Conservation (phyloP, 495 filamentous ascomycete genomes). For the Daldinia caldariorum region DNA sequence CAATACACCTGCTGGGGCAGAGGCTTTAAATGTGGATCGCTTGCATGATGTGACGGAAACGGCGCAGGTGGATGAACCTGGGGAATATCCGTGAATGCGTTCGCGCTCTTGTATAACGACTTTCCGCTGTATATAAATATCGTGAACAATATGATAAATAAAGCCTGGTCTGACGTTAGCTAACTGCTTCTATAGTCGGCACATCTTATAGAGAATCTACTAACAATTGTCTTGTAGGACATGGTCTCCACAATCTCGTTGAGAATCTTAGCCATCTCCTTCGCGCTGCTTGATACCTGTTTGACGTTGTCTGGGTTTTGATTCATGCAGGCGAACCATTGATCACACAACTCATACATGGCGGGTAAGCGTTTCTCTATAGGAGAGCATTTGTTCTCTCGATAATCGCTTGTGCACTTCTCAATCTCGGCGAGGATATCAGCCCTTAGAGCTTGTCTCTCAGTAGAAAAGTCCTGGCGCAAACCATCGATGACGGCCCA, state of each 20-base stretch:
- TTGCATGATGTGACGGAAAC: slow-evolving; percentile 49
- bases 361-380: slow-evolving; percentile 70
- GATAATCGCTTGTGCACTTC: slow-evolving; percentile 72
- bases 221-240: slow-evolving; percentile 67
- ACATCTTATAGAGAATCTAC: slow-evolving; percentile 69
- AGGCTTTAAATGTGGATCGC: slow-evolving; percentile 42
- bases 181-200: slow-evolving; percentile 77
- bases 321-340: slow-evolving; percentile 90
- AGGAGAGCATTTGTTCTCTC: slow-evolving; percentile 75
- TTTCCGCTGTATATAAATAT: slow-evolving; percentile 62
- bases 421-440: slow-evolving; percentile 77
- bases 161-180: slow-evolving; percentile 72
- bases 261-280: slow-evolving; percentile 57
- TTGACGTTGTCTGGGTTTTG: slow-evolving; percentile 56
- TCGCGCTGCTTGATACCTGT: slow-evolving; percentile 53
- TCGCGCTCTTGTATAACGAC: slow-evolving; percentile 44
- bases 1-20: slow-evolving; percentile 53
- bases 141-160: slow-evolving; percentile 65
- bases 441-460: slow-evolving; percentile 68
- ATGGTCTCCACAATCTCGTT: slow-evolving; percentile 59
- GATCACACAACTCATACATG: slow-evolving; percentile 73
- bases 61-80: slow-evolving; percentile 24
- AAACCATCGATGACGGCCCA: slow-evolving; percentile 76
- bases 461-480: slow-evolving; percentile 76
- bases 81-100: slow-evolving; percentile 42